These are phyloP conservation scores for Lepidium didymum DNA, from an alignment of 345 rosid genomes.

Conservation along the genomic window DNA sequence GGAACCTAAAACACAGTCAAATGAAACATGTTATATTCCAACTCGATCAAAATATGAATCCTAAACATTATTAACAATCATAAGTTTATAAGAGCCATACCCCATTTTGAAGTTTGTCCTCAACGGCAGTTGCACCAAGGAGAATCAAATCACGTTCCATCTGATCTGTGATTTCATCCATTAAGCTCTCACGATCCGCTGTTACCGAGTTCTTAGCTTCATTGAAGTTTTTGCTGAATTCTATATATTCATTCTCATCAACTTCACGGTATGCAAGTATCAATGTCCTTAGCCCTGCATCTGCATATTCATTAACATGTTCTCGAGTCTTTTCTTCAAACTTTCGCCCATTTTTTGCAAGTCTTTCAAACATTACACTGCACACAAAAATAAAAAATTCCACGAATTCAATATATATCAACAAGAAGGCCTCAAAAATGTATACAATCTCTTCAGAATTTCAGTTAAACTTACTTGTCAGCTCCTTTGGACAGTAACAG, in stretches of 20 bases:
- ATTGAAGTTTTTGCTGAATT: conserved; percentile 56
- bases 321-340: conserved; percentile 59
- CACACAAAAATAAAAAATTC: conserved; percentile 4
- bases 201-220: conserved; percentile 62
- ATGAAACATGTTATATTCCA: background rate
- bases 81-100: conserved; percentile 32
- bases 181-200: conserved; percentile 59
- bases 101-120: conserved; percentile 97
- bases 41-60: background rate
- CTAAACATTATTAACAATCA: background rate
- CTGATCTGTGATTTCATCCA: conserved; percentile 59
- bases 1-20: conserved; percentile 58
- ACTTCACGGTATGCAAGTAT: conserved; percentile 89
- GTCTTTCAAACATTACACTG: conserved; percentile 93
- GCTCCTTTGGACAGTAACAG: conserved; percentile 90
- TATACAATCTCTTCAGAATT: background rate
- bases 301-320: conserved; percentile 76
- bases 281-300: conserved; percentile 91
- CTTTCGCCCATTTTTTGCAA: conserved; percentile 46
- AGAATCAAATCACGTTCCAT: conserved; percentile 75
- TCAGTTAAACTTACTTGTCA: conserved; percentile 60
- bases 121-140: conserved; percentile 95
- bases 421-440: conserved; percentile 7
- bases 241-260: conserved; percentile 56
- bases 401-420: background rate